A percentile compares a stretch with the other conserved stretches of the same genome.
Conservation (phyloP, 2,329 filamentous ascomycete genomes). For the Calonectria leucothoes region DNA sequence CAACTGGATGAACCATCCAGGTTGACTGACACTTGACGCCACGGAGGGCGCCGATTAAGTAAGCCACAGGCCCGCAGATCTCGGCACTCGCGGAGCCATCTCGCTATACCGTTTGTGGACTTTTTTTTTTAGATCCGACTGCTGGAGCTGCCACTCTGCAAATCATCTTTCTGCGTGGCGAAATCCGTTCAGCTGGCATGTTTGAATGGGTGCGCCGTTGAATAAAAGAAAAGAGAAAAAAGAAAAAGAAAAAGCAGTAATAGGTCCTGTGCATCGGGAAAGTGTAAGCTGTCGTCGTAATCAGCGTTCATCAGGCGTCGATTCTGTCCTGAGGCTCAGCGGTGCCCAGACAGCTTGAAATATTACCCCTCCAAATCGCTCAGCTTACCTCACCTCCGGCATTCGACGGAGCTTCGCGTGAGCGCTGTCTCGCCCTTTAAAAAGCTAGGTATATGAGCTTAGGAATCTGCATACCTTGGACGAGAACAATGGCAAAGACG, state of each 20-base stretch:
- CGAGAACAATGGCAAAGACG: slow-evolving; percentile 50
- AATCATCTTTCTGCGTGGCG: not conserved
- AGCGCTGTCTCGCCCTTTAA: slow-evolving; percentile 14
- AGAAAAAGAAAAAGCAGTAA: no score
- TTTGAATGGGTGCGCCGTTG: not conserved
- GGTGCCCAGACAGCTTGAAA: not conserved
- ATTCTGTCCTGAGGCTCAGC: not conserved
- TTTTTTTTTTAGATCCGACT: not conserved
- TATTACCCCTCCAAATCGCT: slow-evolving; percentile 37
- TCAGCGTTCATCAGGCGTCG: not conserved
- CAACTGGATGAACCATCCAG: not conserved
- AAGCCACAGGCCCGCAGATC: slow-evolving; percentile 19
- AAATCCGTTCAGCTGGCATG: not conserved
- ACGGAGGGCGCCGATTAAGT: slow-evolving; percentile 26
- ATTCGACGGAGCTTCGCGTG: slow-evolving; percentile 6
- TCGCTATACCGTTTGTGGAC: slow-evolving; percentile 34
- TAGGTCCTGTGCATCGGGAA: not conserved
- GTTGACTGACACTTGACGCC: not conserved
- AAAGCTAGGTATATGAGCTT: slow-evolving; percentile 33
- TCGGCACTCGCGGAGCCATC: slow-evolving; percentile 31
- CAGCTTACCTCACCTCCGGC: slow-evolving; percentile 22
- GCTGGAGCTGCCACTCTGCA: not conserved
- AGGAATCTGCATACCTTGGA: slow-evolving; percentile 21
- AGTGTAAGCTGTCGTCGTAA: not conserved
- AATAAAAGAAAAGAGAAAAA: no score